A percentile compares a stretch with the other conserved stretches of the same genome.
These are phyloP conservation scores for Termitomyces sp. DNA, from an alignment of 768 basidiomycete species.

Conservation along the genomic window DNA sequence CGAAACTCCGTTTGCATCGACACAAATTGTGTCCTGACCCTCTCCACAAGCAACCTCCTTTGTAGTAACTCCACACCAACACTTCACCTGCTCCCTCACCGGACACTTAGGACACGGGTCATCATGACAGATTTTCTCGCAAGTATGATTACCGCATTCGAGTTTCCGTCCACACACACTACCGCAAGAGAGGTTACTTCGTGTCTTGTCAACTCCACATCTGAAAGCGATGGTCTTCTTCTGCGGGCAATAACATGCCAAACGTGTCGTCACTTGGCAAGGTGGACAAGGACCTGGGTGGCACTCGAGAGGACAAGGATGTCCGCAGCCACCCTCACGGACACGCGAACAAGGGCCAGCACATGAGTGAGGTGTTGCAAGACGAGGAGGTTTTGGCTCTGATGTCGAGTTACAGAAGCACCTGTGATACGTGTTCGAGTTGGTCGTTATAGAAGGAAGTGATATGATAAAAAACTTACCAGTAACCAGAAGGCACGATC, in stretches of 20 bases:
- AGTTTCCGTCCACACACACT: conserved; percentile 43
- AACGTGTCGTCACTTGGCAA: conserved; percentile 74
- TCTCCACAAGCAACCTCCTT: conserved; percentile 65
- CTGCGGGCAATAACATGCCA: conserved; percentile 78
- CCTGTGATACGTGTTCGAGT: conserved; percentile 33
- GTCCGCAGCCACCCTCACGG: conserved; percentile 60
- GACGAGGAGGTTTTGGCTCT: conserved; percentile 69
- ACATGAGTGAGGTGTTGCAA: conserved; percentile 77
- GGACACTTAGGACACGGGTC: conserved; percentile 71
- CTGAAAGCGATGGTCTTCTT: conserved; percentile 54
- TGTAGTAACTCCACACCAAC: conserved; percentile 78
- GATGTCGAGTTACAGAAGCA: conserved; percentile 80
- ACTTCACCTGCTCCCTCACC: conserved; percentile 48
- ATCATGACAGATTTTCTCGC: conserved; percentile 68
- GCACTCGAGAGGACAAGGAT: conserved; percentile 81
- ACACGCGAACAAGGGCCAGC: conserved; percentile 62
- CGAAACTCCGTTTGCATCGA: conserved; percentile 34
- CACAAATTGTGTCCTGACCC: conserved; percentile 40
- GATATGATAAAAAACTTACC: conserved; percentile 37
- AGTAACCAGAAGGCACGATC: conserved; percentile 60
- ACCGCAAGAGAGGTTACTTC: conserved; percentile 39
- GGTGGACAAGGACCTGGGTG: conserved; percentile 98
- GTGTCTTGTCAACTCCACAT: conserved; percentile 43
- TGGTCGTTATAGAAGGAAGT: background rate
- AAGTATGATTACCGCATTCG: conserved; percentile 72